These are phyloP conservation scores for Arabidopsis suecica DNA, from an alignment of 345 rosid genomes.

Conservation along the genomic window DNA sequence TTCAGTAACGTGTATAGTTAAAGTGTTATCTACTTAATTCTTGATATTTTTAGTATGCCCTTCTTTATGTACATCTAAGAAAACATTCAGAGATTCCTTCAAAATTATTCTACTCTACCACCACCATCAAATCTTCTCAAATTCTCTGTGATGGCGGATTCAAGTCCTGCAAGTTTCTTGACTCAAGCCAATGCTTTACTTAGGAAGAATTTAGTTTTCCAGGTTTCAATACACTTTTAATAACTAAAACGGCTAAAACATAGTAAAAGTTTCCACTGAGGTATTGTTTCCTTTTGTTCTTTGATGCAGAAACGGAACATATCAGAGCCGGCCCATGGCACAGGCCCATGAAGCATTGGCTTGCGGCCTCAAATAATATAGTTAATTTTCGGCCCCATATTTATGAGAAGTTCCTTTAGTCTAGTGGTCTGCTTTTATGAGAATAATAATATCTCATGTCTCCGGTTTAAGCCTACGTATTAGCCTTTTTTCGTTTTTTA, in stretches of 20 bases:
- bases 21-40: background rate
- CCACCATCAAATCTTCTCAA: too few species aligned
- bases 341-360: too few species aligned
- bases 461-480: too few species aligned
- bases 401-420: too few species aligned
- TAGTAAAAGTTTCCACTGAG: background rate
- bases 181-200: slow-evolving; percentile 85
- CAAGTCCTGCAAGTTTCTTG: slow-evolving; percentile 62
- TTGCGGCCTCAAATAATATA: too few species aligned
- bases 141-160: slow-evolving; percentile 51
- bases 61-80: slow-evolving; percentile 19
- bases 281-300: background rate
- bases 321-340: background rate
- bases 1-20: slow-evolving; percentile 33
- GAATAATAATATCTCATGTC: too few species aligned
- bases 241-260: slow-evolving; percentile 23
- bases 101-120: background rate
- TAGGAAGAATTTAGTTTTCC: slow-evolving; percentile 82
- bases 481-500: too few species aligned
- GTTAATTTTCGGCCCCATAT: too few species aligned
- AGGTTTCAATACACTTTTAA: slow-evolving; percentile 51
- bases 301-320: slow-evolving; percentile 76
- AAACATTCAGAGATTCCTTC: background rate
- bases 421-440: too few species aligned
- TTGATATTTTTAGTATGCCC: background rate